Base-by-base conservation (phyloP, 148 eudicot species). In the Chenopodium quinoa region DNA sequence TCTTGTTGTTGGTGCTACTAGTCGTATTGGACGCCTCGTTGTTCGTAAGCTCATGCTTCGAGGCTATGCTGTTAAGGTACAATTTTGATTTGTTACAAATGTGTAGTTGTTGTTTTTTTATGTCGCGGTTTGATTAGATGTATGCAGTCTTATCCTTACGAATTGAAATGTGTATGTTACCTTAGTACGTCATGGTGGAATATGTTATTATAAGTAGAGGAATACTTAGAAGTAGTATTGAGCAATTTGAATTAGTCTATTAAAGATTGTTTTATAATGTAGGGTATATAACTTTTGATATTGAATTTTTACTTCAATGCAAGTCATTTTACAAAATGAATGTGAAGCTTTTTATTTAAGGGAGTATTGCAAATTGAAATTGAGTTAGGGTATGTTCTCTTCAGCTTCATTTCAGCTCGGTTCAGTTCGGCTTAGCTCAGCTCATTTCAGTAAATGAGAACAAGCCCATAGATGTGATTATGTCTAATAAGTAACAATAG, bases 11-110 rank as follows among this genome's bases (percentile, higher is more conserved):
- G 99, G 99, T 66, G 99, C 99, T 58, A 95, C 97, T 62, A 93
- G 99, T 84, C 93, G 99, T 14, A 97, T 93, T 25, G 99, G 99
- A 25, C 90, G 98, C 46, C 91, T 95, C 47, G 98, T 95, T 27
- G 93, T 95, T 78, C 88, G 99, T 22, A 95, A 95, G 85, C 99
- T 95, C 79, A 95, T 95, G 99, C 97, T 95, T 78, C 88, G 99
- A 76, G 99, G 99, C 34, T 95, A 95, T 88, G 82, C 86, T 46
- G 99, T 95, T 82, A 95, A 95, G 96, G 97, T 94, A 83, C 8
- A 50, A 46, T 6, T 19, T 79, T 31, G 2, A 31, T 31, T 31
- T 34, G 34, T 74, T 34, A 73, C 25, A 29, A 6, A 4, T 56
- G 17, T 17, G 62, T 16, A 17, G 4, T 54, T 54, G 27, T 73